Percentiles rank a stretch among this genome's conserved stretches.
Conservation (phyloP, 805 yeast genomes). For the Teunomyces barrocoloradensis region DNA sequence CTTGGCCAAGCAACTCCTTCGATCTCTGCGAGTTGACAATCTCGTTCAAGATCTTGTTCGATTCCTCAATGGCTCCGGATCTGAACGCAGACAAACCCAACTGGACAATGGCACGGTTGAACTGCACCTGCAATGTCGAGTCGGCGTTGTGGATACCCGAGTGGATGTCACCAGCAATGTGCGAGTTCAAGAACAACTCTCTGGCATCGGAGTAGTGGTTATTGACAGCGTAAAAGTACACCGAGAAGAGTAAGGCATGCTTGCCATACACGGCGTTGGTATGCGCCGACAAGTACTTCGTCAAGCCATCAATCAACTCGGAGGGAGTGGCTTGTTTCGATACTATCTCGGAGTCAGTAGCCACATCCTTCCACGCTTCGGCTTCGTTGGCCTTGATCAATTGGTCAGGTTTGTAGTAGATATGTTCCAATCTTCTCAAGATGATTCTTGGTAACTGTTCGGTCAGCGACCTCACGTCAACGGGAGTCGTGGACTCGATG, state of each 20-base stretch:
- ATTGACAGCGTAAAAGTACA: slow-evolving; percentile 89
- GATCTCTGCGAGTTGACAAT: slow-evolving; percentile 81
- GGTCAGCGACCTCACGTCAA: slow-evolving; percentile 36
- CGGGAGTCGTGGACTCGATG: slow-evolving; percentile 62
- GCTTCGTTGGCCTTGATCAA: slow-evolving; percentile 69
- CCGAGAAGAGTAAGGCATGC: slow-evolving; percentile 78
- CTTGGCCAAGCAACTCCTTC: slow-evolving; percentile 93
- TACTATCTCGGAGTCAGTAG: slow-evolving; percentile 24
- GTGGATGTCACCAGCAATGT: slow-evolving; percentile 49
- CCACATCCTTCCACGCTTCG: slow-evolving; percentile 66
- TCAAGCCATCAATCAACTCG: slow-evolving; percentile 61
- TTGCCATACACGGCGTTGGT: slow-evolving; percentile 68
- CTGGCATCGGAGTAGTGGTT: slow-evolving; percentile 81
- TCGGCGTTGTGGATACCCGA: slow-evolving; percentile 81
- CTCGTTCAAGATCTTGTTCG: slow-evolving; percentile 85
- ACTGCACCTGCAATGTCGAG: slow-evolving; percentile 81
- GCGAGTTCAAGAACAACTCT: slow-evolving; percentile 83
- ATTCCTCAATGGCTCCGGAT: slow-evolving; percentile 77
- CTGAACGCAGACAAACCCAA: slow-evolving; percentile 95
- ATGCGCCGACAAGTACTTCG: slow-evolving; percentile 65
- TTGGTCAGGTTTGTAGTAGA: slow-evolving; percentile 85
- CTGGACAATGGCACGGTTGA: slow-evolving; percentile 94
- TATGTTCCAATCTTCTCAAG: slow-evolving; percentile 82
- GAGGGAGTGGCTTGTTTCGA: slow-evolving; percentile 37
- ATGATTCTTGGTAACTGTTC: slow-evolving; percentile 72